These are phyloP conservation scores for Xylariaceae sp. DNA, from an alignment of 2,329 filamentous ascomycete species.

Conservation along the genomic window DNA sequence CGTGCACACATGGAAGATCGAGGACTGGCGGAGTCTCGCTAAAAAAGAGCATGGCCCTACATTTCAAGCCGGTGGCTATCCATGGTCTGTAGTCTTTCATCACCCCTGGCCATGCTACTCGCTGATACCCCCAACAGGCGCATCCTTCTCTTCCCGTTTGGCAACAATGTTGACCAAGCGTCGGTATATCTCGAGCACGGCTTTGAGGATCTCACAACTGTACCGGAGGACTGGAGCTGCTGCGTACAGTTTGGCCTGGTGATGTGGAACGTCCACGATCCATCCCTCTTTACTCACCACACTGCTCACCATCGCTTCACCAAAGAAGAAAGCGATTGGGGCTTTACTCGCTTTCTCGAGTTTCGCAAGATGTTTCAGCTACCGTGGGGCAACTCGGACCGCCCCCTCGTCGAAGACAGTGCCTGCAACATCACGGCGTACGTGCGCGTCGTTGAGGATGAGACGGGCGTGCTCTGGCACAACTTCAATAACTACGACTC, in stretches of 20 bases:
- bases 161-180: conserved; percentile 88
- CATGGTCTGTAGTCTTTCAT: conserved; percentile 59
- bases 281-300: conserved; percentile 75
- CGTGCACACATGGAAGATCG: conserved; percentile 79
- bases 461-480: conserved; percentile 85
- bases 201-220: conserved; percentile 64
- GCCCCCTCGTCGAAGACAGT: conserved; percentile 74
- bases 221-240: conserved; percentile 91
- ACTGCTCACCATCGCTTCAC: conserved; percentile 93
- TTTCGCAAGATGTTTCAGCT: conserved; percentile 77
- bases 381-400: conserved; percentile 62
- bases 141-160: conserved; percentile 89
- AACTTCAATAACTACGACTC: conserved; percentile 94
- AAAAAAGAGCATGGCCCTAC: conserved; percentile 83
- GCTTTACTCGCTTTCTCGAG: conserved; percentile 94
- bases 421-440: conserved; percentile 76
- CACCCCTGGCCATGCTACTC: not conserved
- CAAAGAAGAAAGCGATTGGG: conserved; percentile 95
- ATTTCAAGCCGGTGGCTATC: conserved; percentile 80
- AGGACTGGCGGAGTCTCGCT: conserved; percentile 69
- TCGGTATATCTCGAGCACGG: conserved; percentile 97
- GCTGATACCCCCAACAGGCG: conserved; percentile 53
- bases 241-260: conserved; percentile 95
- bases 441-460: conserved; percentile 75
- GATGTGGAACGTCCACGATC: conserved; percentile 89